Conservation (phyloP, 2,329 filamentous ascomycete species). For the Trichoderma sp. region DNA sequence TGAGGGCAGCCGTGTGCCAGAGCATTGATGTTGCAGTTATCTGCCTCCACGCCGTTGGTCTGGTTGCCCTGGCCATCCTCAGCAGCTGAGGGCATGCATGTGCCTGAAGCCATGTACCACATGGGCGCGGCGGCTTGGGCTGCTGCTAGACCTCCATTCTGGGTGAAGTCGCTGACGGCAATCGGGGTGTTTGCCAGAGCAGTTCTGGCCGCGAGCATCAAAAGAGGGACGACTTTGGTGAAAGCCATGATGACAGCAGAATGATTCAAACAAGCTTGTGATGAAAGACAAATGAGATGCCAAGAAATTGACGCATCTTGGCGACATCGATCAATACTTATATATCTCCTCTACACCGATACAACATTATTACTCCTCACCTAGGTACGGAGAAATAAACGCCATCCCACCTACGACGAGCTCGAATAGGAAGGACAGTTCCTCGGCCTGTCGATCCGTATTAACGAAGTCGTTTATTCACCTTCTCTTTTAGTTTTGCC, state of each 20-base stretch:
- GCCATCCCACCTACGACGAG: neutral
- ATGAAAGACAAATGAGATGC: neutral
- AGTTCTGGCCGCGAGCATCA: conserved; percentile 15
- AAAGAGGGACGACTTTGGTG: neutral
- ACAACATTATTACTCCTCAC: neutral
- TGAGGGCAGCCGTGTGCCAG: conserved; percentile 18
- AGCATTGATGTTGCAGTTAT: conserved; percentile 22
- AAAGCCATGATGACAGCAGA: neutral
- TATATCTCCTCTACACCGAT: neutral
- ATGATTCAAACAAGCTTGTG: neutral
- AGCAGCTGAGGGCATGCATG: conserved; percentile 24
- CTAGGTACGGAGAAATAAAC: neutral
- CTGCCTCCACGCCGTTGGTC: conserved; percentile 22
- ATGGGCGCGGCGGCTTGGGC: conserved; percentile 21
- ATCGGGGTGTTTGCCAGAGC: conserved; percentile 21
- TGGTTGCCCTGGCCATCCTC: conserved; percentile 22
- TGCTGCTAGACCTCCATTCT: conserved; percentile 21
- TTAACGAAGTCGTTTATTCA: neutral
- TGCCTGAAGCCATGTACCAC: conserved; percentile 24
- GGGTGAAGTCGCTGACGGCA: conserved; percentile 10
- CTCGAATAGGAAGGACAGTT: conserved; percentile 1
- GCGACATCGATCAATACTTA: neutral
- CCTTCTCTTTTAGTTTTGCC: neutral
- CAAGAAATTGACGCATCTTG: neutral
- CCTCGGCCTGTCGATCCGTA: neutral